Evolutionary conservation across 2,329 filamentous ascomycete species (phyloP).

Genomic region (Trichothecium roseum): DNA sequence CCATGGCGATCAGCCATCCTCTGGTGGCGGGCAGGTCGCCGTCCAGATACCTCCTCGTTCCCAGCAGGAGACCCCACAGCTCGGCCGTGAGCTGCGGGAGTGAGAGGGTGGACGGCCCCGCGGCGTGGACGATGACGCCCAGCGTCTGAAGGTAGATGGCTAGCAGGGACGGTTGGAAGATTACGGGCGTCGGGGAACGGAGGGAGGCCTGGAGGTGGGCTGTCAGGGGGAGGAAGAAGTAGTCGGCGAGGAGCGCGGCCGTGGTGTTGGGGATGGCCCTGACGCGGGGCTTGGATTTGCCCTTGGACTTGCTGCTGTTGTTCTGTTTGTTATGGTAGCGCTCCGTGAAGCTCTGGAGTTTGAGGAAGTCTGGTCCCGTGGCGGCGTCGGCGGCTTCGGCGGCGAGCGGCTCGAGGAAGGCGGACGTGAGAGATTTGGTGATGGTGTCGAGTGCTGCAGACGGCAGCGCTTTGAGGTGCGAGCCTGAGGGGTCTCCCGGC

Average conservation of each 20-base stretch:
- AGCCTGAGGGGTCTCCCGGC: slow-evolving; percentile 11
- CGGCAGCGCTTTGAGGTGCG: slow-evolving; percentile 39
- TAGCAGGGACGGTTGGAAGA: slow-evolving; percentile 67
- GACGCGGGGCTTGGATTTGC: slow-evolving; percentile 25
- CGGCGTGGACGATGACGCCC: slow-evolving; percentile 69
- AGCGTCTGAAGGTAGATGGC: slow-evolving; percentile 78
- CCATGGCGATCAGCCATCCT: slow-evolving; percentile 66
- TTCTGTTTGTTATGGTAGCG: too few relatives aligned
- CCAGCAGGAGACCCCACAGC: slow-evolving; percentile 71
- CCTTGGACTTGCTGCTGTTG: slow-evolving; percentile 20
- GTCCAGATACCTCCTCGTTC: slow-evolving; percentile 48
- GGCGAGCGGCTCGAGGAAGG: slow-evolving; percentile 73
- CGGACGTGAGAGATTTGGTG: slow-evolving; percentile 54
- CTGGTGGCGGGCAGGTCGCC: slow-evolving; percentile 59
- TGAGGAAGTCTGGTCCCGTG: slow-evolving; percentile 73
- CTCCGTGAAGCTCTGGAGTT: slow-evolving; percentile 80
- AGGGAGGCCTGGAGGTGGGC: slow-evolving; percentile 65
- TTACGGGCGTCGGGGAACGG: slow-evolving; percentile 41
- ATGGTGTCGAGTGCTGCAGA: slow-evolving; percentile 57
- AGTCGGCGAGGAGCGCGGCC: slow-evolving; percentile 60
- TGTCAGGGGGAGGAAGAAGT: slow-evolving; percentile 80
- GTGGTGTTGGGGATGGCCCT: slow-evolving; percentile 65
- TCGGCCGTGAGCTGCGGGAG: slow-evolving; percentile 76
- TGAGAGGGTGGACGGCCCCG: slow-evolving; percentile 66
- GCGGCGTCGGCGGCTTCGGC: slow-evolving; percentile 69